Evolutionary conservation across 2,329 filamentous ascomycete species (phyloP), one percentile per base, ranked within the genome.

Genomic region (Aureobasidium sp.): DNA sequence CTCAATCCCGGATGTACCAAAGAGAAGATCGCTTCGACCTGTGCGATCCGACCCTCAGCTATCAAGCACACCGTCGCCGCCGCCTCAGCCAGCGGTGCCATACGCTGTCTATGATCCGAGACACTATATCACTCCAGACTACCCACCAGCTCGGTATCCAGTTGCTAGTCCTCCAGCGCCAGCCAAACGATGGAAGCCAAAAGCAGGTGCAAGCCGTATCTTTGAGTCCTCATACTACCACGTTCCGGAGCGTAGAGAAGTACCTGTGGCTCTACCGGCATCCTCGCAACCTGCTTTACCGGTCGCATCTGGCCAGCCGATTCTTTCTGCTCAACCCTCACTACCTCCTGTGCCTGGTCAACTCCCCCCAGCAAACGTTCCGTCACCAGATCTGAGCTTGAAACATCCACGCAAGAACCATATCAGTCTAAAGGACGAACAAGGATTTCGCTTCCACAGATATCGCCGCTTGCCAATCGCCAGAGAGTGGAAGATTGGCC

Each of bases 401-500:
- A 67, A 66, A 48, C 67, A 72, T 65, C 71, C 70, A 52, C 69
- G 69, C 45, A 70, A 68, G 56, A 67, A 68, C 36, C 72, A 74
- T 61, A 67, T 74, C 65, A 72, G 69, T 31, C 66, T 74, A 7
- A 66, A 65, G 17, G 68, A 69, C 12, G 71, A 68, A 42, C 75
- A 76, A 51, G 74, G 70, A 8, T 78, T 76, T 62, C 77, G 70
- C 65, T 71, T 76, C 5, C 75, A 70, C 52, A 74, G 67, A 36
- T 73, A 75, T 63, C 82, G 86, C 64, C 79, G 82, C 29, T 83
- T 86, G 63, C 84, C 86, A 0, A 85, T 90, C 68, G 87, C 88
- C 34, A 81, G 88, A 69, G 87, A 91, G 68, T 93, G 84, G 89
- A 84, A 83, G 14, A 78, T 80, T 8, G 71, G 75, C 22, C 84